A percentile compares a stretch with the other conserved stretches of the same genome.
These are phyloP conservation scores for Rehmannia glutinosa DNA, from an alignment of 257 asterid species.

Conservation along the genomic window DNA sequence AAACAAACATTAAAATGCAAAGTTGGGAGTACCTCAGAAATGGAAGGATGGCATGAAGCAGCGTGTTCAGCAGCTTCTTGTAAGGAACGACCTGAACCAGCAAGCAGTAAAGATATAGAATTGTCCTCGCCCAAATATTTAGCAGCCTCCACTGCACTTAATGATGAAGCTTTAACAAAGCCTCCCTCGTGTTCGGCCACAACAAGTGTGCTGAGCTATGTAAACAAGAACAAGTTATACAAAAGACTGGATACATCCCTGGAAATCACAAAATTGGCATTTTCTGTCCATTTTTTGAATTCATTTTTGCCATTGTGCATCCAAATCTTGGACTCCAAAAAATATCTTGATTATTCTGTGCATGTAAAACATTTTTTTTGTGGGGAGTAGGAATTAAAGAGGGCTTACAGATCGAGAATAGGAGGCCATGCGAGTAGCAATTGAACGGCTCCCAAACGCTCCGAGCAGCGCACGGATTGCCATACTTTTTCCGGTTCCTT, in stretches of 20 bases:
- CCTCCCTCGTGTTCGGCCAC: constrained; percentile 86
- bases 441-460: constrained; percentile 39
- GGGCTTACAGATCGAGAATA: constrained; percentile 53
- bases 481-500: constrained; percentile 20
- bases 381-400: neutral
- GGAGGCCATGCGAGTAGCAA: constrained; percentile 20
- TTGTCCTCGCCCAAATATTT: constrained; percentile 58
- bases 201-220: constrained; percentile 78
- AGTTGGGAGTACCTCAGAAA: constrained; percentile 53
- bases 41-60: constrained; percentile 67
- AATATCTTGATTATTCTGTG: neutral
- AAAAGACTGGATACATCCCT: too few species aligned
- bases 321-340: neutral
- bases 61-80: constrained; percentile 77
- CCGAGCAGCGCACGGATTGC: constrained; percentile 41
- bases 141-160: constrained; percentile 90
- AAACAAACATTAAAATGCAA: neutral
- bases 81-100: constrained; percentile 85
- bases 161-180: constrained; percentile 53
- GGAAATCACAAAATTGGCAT: too few species aligned
- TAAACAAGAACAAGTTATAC: neutral
- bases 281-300: too few species aligned
- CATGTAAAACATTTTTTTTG: neutral
- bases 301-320: neutral
- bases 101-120: constrained; percentile 63